These are phyloP conservation scores for Ulmus americana DNA, from an alignment of 331 rosid species.

Conservation along the genomic window DNA sequence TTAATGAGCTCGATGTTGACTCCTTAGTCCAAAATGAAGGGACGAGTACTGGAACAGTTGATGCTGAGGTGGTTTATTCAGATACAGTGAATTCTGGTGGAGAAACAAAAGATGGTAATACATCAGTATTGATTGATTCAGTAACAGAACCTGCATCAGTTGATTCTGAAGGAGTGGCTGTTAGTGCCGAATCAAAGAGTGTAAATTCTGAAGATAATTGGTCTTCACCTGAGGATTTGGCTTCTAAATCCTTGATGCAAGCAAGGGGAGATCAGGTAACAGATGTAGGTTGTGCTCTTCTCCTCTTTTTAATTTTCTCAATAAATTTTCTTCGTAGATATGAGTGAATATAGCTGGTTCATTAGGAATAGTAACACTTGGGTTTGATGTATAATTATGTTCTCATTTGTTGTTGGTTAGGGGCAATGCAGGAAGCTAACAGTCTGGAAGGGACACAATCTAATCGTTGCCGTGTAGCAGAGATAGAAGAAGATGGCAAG, in stretches of 20 bases:
- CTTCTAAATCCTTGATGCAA: slow-evolving; percentile 36
- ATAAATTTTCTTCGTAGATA: slow-evolving; percentile 1
- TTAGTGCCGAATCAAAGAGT: slow-evolving; percentile 25
- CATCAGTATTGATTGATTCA: slow-evolving; percentile 25
- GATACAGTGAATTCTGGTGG: slow-evolving; percentile 31
- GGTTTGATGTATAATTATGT: slow-evolving; percentile 55
- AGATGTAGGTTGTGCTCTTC: slow-evolving; percentile 85
- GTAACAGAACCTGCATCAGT: slow-evolving; percentile 23
- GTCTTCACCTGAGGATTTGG: slow-evolving; percentile 12
- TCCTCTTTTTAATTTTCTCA: slow-evolving; percentile 28
- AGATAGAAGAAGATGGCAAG: slow-evolving; percentile 36
- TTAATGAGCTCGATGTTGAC: slow-evolving; percentile 31
- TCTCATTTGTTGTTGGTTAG: slow-evolving; percentile 83
- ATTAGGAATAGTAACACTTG: slow-evolving; percentile 26
- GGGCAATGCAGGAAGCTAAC: slow-evolving; percentile 85
- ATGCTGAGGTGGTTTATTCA: slow-evolving; percentile 32
- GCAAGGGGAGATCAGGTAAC: slow-evolving; percentile 79
- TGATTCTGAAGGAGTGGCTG: slow-evolving; percentile 25
- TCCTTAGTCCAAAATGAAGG: slow-evolving; percentile 26
- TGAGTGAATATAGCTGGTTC: slow-evolving; percentile 20
- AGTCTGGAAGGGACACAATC: slow-evolving; percentile 44
- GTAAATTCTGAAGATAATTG: slow-evolving; percentile 26
- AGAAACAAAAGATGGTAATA: slow-evolving; percentile 23
- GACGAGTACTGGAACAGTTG: slow-evolving; percentile 20
- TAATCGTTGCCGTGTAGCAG: slow-evolving; percentile 33